Base-by-base conservation (phyloP, 306 rosid genomes). In the Cucumis melo region DNA sequence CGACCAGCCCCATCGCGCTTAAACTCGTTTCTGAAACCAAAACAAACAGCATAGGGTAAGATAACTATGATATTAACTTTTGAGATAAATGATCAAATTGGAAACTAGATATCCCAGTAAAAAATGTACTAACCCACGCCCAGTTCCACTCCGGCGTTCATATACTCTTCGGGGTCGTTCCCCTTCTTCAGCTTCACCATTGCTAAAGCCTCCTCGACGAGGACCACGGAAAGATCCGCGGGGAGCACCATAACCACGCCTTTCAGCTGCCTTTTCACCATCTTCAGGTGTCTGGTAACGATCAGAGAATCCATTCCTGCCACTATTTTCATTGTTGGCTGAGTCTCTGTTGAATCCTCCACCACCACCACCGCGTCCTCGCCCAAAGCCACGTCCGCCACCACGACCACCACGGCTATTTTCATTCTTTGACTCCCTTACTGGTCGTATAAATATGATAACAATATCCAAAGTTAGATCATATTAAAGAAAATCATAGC, bases 61-160 rank as follows among this genome's bases (percentile, higher is more conserved):
- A 75, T 5, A 8, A n/a, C 15, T 19, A 20, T 13, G 51, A 9
- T 11, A 20, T 5, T 1, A 14, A 8, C 19, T 29, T 10, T 5
- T 0, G 1, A 7, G 51, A 20, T 1, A 51, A 24, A 57, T 5
- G 34, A 12, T 3, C 29, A 36, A 9, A 50, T 0, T 13, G 8
- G 7, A 4, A 73, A 42, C 13, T 38, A 81, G 11, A 14, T 0
- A 17, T 59, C 29, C 20, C 0, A 57, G 4, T 0, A 42, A 9
- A 15, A 7, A 63, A 24, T 62, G 36, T 42, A 84, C 87, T 83
- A n/a, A 88, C 92, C 92, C 92, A 12, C 85, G 90, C 27, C 90
- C 92, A 39, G 92, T 88, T 60, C 90, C 92, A 78, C 90, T 88
- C 75, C 79, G 90, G 12, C 92, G 92, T 8, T 88, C 90, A 78